Evolutionary conservation across 2,329 filamentous ascomycete genomes (phyloP), one percentile per base, ranked within the genome.

Genomic region (Penicillium digitatum): DNA sequence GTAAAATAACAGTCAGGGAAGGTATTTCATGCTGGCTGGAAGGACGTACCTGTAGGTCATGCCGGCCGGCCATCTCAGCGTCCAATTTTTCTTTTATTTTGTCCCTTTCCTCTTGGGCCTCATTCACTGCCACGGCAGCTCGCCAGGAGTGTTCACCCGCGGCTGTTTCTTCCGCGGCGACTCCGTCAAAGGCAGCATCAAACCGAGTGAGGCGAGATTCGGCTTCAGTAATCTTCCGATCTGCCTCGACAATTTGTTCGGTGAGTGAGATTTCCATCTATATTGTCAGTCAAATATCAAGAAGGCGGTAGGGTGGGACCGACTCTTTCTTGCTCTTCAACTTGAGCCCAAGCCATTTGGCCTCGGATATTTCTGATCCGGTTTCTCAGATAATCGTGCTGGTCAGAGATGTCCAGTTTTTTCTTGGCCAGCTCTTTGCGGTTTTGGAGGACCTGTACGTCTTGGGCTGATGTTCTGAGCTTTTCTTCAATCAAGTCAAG

Each of bases 261-360:
- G 65, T 66, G 14, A 82, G 63, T 16, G 62, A 59, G 44, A 74
- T 70, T 27, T 72, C 66, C 31, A 66, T 64, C 67, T 75, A 53
- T 31, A 16, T 16, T 42, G 45, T 65, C 42, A 64, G 56, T 20
- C 37, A 48, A 48, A 22, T 27, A 18, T 8, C 5, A 31, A 12
- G 53, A 46, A 31, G n/a, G 5, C 9, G 48, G 8, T 43, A n/a
- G 45, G n/a, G 4, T 29, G 18, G 45, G 31, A 46, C 66, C 57
- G 47, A 77, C 76, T 34, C 72, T 75, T 72, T 97, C 93, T 70
- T 89, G 81, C 53, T 90, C 85, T 46, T 86, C 82, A 1, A 97
- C 91, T 67, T 95, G 89, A 24, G 85, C 83, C 94, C 94, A 99
- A n/a, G 88, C 86, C 59, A 90, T 78, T 74, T 95, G 87, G 18